Evolutionary conservation across 2,329 filamentous ascomycete species (phyloP).

Genomic region (Aspergillus calidoustus): DNA sequence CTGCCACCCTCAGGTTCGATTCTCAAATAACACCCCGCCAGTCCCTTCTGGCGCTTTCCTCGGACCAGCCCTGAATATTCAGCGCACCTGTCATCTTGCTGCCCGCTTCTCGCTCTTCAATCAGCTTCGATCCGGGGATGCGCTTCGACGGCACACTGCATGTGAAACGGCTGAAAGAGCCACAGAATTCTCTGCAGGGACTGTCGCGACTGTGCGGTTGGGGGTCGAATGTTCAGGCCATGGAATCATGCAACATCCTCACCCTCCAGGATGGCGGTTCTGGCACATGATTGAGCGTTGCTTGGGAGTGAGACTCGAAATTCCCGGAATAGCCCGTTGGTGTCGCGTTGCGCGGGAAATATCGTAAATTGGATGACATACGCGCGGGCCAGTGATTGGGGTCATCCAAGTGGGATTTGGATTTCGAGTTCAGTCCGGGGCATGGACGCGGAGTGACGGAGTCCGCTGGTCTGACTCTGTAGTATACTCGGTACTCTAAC

Average conservation of each 20-base stretch:
- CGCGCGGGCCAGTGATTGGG: background rate
- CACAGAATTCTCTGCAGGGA: background rate
- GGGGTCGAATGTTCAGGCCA: background rate
- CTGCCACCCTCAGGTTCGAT: background rate
- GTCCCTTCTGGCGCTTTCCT: background rate
- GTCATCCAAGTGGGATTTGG: background rate
- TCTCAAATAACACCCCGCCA: background rate
- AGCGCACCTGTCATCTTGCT: conserved; percentile 3
- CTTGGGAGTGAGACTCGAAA: background rate
- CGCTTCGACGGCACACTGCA: conserved; percentile 3
- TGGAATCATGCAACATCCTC: conserved; percentile 5
- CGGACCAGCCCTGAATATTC: background rate
- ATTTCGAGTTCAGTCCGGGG: background rate
- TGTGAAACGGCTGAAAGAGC: conserved; percentile 5
- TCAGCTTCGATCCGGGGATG: background rate
- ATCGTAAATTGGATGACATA: background rate
- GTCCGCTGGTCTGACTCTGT: background rate
- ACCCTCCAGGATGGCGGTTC: background rate
- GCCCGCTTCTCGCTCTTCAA: conserved; percentile 1
- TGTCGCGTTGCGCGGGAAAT: background rate
- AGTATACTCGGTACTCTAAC: background rate
- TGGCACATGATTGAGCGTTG: background rate
- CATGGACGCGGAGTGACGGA: background rate
- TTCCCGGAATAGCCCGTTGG: background rate
- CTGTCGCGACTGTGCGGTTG: background rate